A percentile compares a stretch with the other conserved stretches of the same genome.
Evolutionary conservation across 2,329 filamentous ascomycete genomes (phyloP).

Genomic region (Colletotrichum cuscutae): DNA sequence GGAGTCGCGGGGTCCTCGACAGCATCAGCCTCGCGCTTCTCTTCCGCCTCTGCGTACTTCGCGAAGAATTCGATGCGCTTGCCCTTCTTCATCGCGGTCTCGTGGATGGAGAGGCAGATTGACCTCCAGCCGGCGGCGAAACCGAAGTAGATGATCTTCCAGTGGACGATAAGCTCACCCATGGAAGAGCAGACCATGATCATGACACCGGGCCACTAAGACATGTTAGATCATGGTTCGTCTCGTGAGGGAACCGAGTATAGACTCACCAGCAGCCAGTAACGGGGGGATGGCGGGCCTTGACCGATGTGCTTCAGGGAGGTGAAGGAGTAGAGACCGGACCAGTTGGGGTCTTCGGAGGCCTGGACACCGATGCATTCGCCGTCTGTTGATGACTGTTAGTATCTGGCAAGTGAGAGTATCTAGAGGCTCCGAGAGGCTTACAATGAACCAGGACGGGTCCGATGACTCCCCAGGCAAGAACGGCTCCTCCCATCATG

Average conservation of each 20-base stretch:
- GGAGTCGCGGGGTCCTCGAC: constrained; percentile 53
- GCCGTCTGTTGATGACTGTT: constrained; percentile 47
- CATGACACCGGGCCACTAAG: constrained; percentile 53
- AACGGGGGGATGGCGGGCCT: constrained; percentile 48
- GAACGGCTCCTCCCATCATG: constrained; percentile 64
- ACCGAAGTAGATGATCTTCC: constrained; percentile 48
- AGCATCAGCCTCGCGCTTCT: constrained; percentile 45
- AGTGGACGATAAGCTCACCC: constrained; percentile 53
- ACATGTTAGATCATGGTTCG: neutral
- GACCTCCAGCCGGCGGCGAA: constrained; percentile 46
- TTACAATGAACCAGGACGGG: constrained; percentile 54
- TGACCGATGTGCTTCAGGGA: constrained; percentile 43
- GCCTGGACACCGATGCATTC: constrained; percentile 57
- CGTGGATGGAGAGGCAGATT: constrained; percentile 44
- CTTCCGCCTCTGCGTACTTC: constrained; percentile 48
- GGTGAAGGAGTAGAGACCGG: constrained; percentile 43
- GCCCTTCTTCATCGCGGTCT: constrained; percentile 43
- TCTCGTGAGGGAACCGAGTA: no score
- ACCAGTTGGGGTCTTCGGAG: constrained; percentile 41
- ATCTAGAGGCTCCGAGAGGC: no score
- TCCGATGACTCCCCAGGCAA: constrained; percentile 65
- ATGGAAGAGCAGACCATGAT: constrained; percentile 54
- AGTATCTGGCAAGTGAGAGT: neutral
- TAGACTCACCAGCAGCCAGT: constrained; percentile 48
- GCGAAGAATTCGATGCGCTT: constrained; percentile 46